These are phyloP conservation scores for Talaromyces thailandensis DNA, from an alignment of 495 filamentous ascomycete genomes.

Conservation along the genomic window DNA sequence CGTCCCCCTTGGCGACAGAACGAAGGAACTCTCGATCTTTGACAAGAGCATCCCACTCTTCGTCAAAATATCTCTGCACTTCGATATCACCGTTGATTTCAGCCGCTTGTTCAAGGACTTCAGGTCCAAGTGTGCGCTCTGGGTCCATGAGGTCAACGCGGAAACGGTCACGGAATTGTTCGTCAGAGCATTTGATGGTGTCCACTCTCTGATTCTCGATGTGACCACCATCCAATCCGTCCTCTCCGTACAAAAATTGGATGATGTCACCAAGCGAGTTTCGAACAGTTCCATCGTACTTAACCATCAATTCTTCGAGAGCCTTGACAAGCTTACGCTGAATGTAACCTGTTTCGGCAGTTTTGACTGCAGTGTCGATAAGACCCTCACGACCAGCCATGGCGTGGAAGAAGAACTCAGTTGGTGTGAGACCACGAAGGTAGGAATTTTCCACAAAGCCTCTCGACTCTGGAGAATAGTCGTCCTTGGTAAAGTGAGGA, in stretches of 20 bases:
- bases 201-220: constrained; percentile 92
- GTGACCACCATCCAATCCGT: constrained; percentile 80
- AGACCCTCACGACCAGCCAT: constrained; percentile 99
- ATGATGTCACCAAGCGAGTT: constrained; percentile 96
- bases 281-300: constrained; percentile 94
- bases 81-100: constrained; percentile 81
- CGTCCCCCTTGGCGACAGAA: constrained; percentile 53
- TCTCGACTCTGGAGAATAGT: constrained; percentile 93
- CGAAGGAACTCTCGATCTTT: constrained; percentile 71
- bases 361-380: constrained; percentile 99
- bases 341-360: constrained; percentile 97
- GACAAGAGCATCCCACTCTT: constrained; percentile 74
- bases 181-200: constrained; percentile 65
- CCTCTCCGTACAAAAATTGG: constrained; percentile 96
- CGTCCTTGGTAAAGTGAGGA: constrained; percentile 97
- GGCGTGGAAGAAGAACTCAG: constrained; percentile 99
- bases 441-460: constrained; percentile 99
- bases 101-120: constrained; percentile 74
- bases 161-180: constrained; percentile 67
- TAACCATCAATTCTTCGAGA: constrained; percentile 92
- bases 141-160: constrained; percentile 94
- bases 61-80: constrained; percentile 76
- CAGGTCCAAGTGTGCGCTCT: constrained; percentile 49
- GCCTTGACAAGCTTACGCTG: constrained; percentile 97
- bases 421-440: constrained; percentile 86